phyloP scores from a whole-genome alignment of 495 filamentous ascomycete genomes.

The Podospora conica region DNA sequence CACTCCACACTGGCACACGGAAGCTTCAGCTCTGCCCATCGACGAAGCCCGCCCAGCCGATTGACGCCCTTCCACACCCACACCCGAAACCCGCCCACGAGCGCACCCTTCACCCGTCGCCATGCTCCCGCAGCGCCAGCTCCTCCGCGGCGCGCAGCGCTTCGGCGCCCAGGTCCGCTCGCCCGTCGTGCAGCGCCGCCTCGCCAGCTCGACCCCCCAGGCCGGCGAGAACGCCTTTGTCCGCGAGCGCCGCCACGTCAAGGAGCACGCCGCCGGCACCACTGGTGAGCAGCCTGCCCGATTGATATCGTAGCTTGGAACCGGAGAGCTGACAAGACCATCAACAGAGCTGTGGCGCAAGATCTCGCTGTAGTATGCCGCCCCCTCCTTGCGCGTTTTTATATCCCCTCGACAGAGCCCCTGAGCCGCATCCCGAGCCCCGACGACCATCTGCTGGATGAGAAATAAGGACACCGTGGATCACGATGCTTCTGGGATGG shows the following conservation, averaged over 20 bases:
- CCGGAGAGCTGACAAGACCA: slow-evolving; percentile 9
- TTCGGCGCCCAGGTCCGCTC: slow-evolving; percentile 49
- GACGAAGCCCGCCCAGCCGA: background rate
- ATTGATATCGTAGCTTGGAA: background rate
- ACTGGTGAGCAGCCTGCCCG: slow-evolving; percentile 52
- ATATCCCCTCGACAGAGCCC: background rate
- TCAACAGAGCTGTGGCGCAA: slow-evolving; percentile 82
- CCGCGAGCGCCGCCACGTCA: slow-evolving; percentile 73
- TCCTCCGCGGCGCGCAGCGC: slow-evolving; percentile 55
- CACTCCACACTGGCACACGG: background rate
- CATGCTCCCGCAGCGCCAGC: slow-evolving; percentile 61
- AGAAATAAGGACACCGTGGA: background rate
- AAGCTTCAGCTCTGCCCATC: background rate
- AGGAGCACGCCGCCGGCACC: slow-evolving; percentile 75
- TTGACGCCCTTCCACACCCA: slow-evolving; percentile 1
- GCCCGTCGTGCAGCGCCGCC: slow-evolving; percentile 59
- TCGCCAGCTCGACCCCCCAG: slow-evolving; percentile 50
- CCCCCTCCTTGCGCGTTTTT: slow-evolving; percentile 25
- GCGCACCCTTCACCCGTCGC: slow-evolving; percentile 2
- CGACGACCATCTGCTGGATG: background rate
- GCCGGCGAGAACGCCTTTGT: slow-evolving; percentile 82
- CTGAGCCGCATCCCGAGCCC: background rate
- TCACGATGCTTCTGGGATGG: background rate
- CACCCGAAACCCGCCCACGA: background rate
- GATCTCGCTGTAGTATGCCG: slow-evolving; percentile 80